Percentiles rank a stretch among this genome's conserved stretches.
phyloP scores from a whole-genome alignment of 805 yeast genomes.

The Candida coquimbonensis region DNA sequence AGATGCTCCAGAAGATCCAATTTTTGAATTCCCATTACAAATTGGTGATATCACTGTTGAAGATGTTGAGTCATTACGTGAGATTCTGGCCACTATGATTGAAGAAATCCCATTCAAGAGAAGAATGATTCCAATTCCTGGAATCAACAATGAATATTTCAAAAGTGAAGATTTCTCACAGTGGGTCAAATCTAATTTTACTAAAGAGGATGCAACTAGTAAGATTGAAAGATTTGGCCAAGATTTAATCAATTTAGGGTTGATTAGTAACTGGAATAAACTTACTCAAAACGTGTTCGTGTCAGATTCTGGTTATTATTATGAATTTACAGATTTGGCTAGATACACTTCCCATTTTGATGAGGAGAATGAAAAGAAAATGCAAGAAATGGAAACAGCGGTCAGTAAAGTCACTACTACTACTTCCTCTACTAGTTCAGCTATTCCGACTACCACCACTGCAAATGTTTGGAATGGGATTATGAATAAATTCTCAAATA shows the following conservation, averaged over 20 bases:
- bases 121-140: constrained; percentile 24
- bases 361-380: neutral
- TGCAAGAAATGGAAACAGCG: neutral
- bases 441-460: neutral
- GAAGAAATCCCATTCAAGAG: constrained; percentile 17
- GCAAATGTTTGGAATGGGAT: constrained; percentile 14
- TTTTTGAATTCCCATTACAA: constrained; percentile 18
- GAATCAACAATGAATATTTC: constrained; percentile 25
- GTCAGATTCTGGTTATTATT: constrained; percentile 20
- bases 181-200: constrained; percentile 18
- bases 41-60: constrained; percentile 15
- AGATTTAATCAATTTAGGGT: constrained; percentile 16
- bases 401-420: neutral
- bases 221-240: constrained; percentile 30
- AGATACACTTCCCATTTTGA: constrained; percentile 16
- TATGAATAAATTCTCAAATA: constrained; percentile 9
- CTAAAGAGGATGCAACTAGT: constrained; percentile 22
- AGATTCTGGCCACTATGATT: constrained; percentile 7
- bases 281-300: constrained; percentile 10
- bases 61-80: constrained; percentile 11
- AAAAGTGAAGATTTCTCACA: constrained; percentile 20
- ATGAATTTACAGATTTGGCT: constrained; percentile 23
- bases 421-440: neutral
- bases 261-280: constrained; percentile 24
- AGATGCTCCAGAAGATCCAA: constrained; percentile 13